A percentile compares a stretch with the other conserved stretches of the same genome.
Conservation (phyloP, 345 rosid species). For the Passiflora organensis region DNA sequence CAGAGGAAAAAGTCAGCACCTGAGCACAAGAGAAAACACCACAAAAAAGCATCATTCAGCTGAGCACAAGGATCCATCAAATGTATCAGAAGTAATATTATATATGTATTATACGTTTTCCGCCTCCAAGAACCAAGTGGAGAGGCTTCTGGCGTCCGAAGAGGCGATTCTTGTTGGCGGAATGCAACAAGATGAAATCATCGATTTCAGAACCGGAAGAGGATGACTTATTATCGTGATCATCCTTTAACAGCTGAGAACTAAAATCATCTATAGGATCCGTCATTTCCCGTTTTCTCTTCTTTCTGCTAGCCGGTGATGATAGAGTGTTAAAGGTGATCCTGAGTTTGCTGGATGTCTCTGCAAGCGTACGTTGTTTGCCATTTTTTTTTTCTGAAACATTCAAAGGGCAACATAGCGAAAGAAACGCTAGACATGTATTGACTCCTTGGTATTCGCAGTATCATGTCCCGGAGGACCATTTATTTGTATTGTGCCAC, state of each 20-base stretch:
- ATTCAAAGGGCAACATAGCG: constrained; percentile 2
- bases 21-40: not conserved
- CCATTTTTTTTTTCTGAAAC: too few relatives aligned
- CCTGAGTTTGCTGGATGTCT: not conserved
- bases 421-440: not conserved
- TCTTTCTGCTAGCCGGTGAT: not conserved
- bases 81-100: not conserved
- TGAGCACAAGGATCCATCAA: not conserved
- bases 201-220: constrained; percentile 29
- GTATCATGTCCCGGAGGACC: not conserved
- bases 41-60: not conserved
- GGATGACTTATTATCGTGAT: constrained; percentile 10
- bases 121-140: constrained; percentile 41
- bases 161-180: constrained; percentile 27
- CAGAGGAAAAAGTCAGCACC: constrained; percentile 25
- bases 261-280: constrained; percentile 11
- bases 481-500: too few relatives aligned
- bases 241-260: constrained; percentile 13
- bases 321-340: not conserved
- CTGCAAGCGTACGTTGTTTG: too few relatives aligned
- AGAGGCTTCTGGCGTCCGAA: constrained; percentile 41
- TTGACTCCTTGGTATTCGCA: constrained; percentile 1
- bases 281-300: not conserved
- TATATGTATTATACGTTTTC: constrained; percentile 28
- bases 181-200: constrained; percentile 2